These are phyloP conservation scores for Calonectria hongkongensis DNA, from an alignment of 2,329 filamentous ascomycete species.

Conservation along the genomic window DNA sequence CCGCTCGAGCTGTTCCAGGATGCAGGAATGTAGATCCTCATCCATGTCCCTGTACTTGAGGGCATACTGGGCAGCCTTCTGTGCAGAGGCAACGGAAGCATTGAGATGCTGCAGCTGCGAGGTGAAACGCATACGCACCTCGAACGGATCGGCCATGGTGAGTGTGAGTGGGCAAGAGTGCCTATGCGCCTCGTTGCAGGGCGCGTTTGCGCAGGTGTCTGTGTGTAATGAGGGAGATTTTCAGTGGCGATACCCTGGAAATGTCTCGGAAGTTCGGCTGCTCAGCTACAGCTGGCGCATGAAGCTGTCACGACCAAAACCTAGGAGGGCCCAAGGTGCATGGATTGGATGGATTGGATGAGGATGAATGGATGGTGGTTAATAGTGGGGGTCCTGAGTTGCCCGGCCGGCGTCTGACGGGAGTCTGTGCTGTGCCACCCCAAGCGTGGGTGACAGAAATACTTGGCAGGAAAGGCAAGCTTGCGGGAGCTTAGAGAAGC, in stretches of 20 bases:
- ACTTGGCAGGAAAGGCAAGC: not conserved
- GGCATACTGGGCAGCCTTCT: constrained; percentile 96
- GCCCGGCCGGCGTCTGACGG: constrained; percentile 17
- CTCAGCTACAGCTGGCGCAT: constrained; percentile 41
- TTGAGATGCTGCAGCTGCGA: constrained; percentile 92
- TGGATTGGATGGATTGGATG: constrained; percentile 43
- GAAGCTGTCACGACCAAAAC: constrained; percentile 45
- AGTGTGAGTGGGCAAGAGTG: constrained; percentile 17
- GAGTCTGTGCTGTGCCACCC: constrained; percentile 29
- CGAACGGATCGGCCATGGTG: constrained; percentile 88
- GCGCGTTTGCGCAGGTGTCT: not conserved
- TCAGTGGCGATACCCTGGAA: constrained; percentile 29
- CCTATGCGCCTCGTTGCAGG: constrained; percentile 8
- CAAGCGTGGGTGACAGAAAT: constrained; percentile 7
- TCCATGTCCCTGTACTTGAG: constrained; percentile 95
- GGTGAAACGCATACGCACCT: constrained; percentile 98
- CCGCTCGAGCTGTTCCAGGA: constrained; percentile 93
- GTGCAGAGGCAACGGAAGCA: constrained; percentile 89
- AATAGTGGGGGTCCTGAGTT: constrained; percentile 37
- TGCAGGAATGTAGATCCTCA: constrained; percentile 97
- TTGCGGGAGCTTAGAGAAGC: not conserved
- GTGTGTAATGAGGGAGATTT: constrained; percentile 24
- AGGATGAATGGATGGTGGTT: constrained; percentile 44
- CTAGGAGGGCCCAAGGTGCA: constrained; percentile 41
- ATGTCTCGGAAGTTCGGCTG: constrained; percentile 41